These are phyloP conservation scores for Neofusicoccum ribis DNA, from an alignment of 2,329 filamentous ascomycete genomes.

Conservation along the genomic window DNA sequence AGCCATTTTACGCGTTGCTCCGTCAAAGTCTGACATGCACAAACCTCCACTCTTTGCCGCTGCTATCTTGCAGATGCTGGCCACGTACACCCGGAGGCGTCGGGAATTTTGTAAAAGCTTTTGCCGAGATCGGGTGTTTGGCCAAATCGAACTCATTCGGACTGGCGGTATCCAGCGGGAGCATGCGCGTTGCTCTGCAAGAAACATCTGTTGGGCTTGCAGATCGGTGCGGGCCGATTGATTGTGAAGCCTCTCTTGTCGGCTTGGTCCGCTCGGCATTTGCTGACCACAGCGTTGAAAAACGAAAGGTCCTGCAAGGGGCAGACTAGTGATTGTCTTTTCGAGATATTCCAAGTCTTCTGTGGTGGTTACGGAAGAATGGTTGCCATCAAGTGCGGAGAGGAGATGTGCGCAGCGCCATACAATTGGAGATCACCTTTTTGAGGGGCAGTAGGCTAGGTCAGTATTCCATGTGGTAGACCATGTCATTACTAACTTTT, in stretches of 20 bases:
- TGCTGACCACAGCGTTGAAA: background rate
- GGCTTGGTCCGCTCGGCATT: background rate
- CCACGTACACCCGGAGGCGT: background rate
- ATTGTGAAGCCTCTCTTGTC: background rate
- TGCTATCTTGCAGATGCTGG: background rate
- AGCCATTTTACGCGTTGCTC: background rate
- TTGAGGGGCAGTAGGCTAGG: no score
- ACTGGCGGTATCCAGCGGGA: background rate
- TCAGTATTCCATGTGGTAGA: no score
- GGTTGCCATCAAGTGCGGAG: no score
- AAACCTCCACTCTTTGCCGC: background rate
- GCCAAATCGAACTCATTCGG: background rate
- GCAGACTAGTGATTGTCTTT: no score
- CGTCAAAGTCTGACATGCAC: background rate
- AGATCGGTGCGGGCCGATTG: background rate
- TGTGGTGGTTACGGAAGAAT: no score
- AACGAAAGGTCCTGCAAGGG: no score
- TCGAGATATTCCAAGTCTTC: no score
- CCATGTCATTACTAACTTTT: no score
- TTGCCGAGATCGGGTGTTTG: background rate
- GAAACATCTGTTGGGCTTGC: background rate
- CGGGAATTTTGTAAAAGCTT: background rate
- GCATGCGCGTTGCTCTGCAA: background rate
- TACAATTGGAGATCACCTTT: no score
- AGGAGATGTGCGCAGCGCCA: no score